Conservation (phyloP, 2,329 filamentous ascomycete species). For the Cladosporium colombiae region DNA sequence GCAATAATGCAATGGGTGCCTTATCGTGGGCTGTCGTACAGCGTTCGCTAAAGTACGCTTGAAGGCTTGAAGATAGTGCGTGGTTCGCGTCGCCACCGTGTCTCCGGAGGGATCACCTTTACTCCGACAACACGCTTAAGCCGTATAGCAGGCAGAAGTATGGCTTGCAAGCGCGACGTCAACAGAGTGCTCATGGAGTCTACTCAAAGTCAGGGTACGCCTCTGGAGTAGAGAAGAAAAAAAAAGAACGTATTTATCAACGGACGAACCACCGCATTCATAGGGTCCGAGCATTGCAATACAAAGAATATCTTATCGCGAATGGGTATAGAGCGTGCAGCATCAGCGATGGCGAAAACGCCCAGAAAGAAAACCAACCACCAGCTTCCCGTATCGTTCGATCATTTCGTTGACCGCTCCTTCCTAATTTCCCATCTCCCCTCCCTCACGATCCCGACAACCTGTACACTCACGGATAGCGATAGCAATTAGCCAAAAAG, state of each 20-base stretch:
- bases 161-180: not conserved
- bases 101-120: too few relatives aligned
- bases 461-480: not conserved
- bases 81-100: too few relatives aligned
- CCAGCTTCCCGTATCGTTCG: not conserved
- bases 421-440: not conserved
- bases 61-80: not conserved
- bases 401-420: not conserved
- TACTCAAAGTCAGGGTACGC: too few relatives aligned
- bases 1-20: not conserved
- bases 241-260: too few relatives aligned
- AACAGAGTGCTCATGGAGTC: not conserved
- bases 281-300: not conserved
- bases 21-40: not conserved
- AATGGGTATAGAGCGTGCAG: conserved; percentile 16
- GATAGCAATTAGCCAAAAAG: not conserved
- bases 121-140: too few relatives aligned
- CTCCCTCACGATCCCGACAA: not conserved
- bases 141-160: not conserved
- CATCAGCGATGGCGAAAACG: not conserved
- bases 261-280: too few relatives aligned
- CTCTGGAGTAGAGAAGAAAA: too few relatives aligned
- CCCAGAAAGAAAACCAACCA: not conserved
- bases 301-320: conserved; percentile 8
- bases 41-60: not conserved